A percentile compares a stretch with the other conserved stretches of the same genome.
phyloP scores from a whole-genome alignment of 2,329 filamentous ascomycete species.

The Sporothrix luriei region DNA sequence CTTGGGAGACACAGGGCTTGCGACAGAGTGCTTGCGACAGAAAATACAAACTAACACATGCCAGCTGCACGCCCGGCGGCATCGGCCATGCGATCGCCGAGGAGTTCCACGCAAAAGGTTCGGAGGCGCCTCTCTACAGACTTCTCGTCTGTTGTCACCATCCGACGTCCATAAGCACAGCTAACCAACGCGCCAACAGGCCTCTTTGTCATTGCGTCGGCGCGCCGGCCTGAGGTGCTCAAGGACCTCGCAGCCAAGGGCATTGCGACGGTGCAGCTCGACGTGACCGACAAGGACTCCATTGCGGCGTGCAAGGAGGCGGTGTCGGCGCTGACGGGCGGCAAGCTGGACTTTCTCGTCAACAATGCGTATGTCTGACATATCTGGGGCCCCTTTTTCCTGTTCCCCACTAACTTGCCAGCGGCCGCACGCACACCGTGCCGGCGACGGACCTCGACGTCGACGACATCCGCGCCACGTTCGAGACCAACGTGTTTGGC shows the following conservation, averaged over 20 bases:
- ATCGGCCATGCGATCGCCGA: constrained; percentile 59
- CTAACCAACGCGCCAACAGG: constrained; percentile 41
- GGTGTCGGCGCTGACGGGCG: constrained; percentile 53
- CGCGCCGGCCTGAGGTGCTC: constrained; percentile 54
- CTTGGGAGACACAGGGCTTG: too few relatives aligned
- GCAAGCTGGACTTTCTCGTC: constrained; percentile 60
- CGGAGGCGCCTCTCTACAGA: background rate
- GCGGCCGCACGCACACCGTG: constrained; percentile 55
- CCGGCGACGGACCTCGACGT: constrained; percentile 57
- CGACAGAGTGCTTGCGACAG: background rate
- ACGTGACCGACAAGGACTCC: constrained; percentile 57
- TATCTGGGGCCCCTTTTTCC: too few relatives aligned
- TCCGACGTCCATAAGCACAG: background rate
- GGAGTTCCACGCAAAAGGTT: constrained; percentile 58
- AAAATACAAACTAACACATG: background rate
- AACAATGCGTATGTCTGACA: constrained; percentile 69
- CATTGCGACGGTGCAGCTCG: constrained; percentile 55
- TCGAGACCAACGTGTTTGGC: constrained; percentile 61
- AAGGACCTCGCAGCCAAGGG: constrained; percentile 50
- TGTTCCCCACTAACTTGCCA: constrained; percentile 37
- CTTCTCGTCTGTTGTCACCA: background rate
- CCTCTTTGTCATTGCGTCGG: constrained; percentile 60
- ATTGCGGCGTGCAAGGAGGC: constrained; percentile 53
- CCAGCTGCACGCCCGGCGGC: constrained; percentile 60
- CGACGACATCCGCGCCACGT: constrained; percentile 56